Base-by-base conservation (phyloP, 2,329 filamentous ascomycete genomes). In the Diaporthe sp. region DNA sequence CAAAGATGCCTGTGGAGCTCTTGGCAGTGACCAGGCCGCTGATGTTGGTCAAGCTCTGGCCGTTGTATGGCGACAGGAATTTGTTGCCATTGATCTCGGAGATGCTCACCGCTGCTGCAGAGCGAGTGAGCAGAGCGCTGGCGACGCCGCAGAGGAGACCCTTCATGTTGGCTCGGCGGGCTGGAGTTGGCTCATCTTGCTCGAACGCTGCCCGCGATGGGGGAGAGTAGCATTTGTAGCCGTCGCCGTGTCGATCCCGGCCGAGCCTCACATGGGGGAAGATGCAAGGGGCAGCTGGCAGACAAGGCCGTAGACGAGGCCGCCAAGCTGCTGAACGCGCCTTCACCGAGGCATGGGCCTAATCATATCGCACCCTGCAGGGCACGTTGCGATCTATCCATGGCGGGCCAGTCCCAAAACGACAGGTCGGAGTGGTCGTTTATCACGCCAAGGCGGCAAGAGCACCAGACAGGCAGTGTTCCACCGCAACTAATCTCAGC, bases 1-100 rank as follows among this genome's bases (percentile, higher is more conserved):
- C 84, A 85, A 88, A 94, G 79, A 94, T 86, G 17, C 92, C 92
- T 74, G 85, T 86, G 19, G 88, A 86, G 0, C 88, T 86, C 79
- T 91, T 91, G 44, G 92, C 92, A 25, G 91, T 92, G 22, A 94
- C 87, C 15, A 94, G 83, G 50, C 92, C 92, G 44, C 87, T 87
- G 72, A 94, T 86, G 73, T 88, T 88, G 30, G 86, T 87, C 68
- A 94, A 89, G 9, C 82, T 83, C 79, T 91, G 83, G 65, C 88
- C 88, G 12, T 85, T 85, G 80, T 89, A 89, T 0, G 91, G 88
- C 22, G 92, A 94, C 63, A 93, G 81, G 81, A 89, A 94, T 30
- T 82, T 86, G 78, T 90, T 86, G 77, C 92, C 92, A 77, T 93
- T 94, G 86, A 94, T 93, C 79, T 92, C 85, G 73, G 86, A 84